phyloP scores from a whole-genome alignment of 192 early-diverging fungal genomes.

The Podila horticola region DNA sequence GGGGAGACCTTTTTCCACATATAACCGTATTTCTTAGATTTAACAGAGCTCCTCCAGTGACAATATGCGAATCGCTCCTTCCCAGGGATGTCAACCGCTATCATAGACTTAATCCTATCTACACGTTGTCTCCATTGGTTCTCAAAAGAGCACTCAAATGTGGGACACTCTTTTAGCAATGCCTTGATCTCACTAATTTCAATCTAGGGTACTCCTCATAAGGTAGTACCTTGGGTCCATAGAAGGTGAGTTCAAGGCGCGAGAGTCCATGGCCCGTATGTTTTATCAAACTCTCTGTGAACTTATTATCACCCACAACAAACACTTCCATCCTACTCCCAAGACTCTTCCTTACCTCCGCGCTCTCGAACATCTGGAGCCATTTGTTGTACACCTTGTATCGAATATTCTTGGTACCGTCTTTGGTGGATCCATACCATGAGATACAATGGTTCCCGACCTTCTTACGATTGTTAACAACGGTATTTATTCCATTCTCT shows the following conservation, averaged over 20 bases:
- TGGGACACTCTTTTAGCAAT: not conserved
- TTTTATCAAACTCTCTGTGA: not conserved
- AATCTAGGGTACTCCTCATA: not conserved
- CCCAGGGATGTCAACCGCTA: too few relatives aligned
- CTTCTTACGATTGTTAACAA: not conserved
- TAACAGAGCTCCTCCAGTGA: not conserved
- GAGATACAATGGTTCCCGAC: not conserved
- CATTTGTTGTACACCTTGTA: slow-evolving; percentile 4
- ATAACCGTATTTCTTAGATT: not conserved
- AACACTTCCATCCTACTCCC: not conserved
- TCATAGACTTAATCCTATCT: too few relatives aligned
- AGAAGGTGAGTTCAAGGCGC: not conserved
- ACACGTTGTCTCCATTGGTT: too few relatives aligned
- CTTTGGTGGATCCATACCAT: not conserved
- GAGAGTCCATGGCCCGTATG: not conserved
- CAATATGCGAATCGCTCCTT: not conserved
- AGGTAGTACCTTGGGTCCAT: not conserved
- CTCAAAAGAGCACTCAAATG: not conserved
- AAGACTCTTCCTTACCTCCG: not conserved
- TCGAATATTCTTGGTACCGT: not conserved
- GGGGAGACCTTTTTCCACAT: not conserved
- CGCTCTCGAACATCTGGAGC: not conserved
- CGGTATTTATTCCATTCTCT: not conserved
- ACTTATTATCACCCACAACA: not conserved
- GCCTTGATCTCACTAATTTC: not conserved